Percentiles rank a stretch among this genome's conserved stretches.
phyloP scores from a whole-genome alignment of 208 protist species.

The Porcisia deanei region DNA sequence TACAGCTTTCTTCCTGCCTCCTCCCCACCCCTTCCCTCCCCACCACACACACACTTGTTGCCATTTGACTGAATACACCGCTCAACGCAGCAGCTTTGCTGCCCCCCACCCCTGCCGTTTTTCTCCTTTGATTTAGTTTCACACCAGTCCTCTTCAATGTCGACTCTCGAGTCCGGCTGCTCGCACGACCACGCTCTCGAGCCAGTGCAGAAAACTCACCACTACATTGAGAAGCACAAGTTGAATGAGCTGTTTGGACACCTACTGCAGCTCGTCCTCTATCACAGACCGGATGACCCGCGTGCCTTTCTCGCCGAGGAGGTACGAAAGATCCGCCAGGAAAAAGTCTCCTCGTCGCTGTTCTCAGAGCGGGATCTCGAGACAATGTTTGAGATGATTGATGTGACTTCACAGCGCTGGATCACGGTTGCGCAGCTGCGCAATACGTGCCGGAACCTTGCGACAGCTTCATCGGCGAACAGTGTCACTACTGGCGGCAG shows the following conservation, averaged over 20 bases:
- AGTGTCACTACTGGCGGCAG: neutral
- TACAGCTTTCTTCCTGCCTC: too few species aligned
- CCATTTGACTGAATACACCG: too few species aligned
- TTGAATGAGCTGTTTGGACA: conserved; percentile 87
- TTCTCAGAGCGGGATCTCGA: conserved; percentile 88
- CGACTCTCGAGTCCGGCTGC: conserved; percentile 5
- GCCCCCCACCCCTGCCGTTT: neutral
- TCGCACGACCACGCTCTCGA: conserved; percentile 25
- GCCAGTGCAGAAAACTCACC: conserved; percentile 35
- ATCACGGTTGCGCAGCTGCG: conserved; percentile 85
- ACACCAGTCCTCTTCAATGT: conserved; percentile 8
- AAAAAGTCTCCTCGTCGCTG: conserved; percentile 66
- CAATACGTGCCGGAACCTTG: conserved; percentile 87
- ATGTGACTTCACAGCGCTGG: conserved; percentile 86
- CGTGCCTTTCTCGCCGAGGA: conserved; percentile 77
- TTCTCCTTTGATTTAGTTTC: neutral
- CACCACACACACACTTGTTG: too few species aligned
- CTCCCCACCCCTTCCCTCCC: too few species aligned
- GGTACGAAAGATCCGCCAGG: conserved; percentile 64
- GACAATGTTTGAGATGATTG: conserved; percentile 93
- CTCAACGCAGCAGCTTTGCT: too few species aligned
- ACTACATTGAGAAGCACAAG: conserved; percentile 82
- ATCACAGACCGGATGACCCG: conserved; percentile 81
- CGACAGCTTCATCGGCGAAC: conserved; percentile 34
- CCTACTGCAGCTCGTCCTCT: conserved; percentile 86